Percentiles rank a stretch among this genome's conserved stretches.
phyloP scores from a whole-genome alignment of 164 flowering plant species.

The Buxus sempervirens region DNA sequence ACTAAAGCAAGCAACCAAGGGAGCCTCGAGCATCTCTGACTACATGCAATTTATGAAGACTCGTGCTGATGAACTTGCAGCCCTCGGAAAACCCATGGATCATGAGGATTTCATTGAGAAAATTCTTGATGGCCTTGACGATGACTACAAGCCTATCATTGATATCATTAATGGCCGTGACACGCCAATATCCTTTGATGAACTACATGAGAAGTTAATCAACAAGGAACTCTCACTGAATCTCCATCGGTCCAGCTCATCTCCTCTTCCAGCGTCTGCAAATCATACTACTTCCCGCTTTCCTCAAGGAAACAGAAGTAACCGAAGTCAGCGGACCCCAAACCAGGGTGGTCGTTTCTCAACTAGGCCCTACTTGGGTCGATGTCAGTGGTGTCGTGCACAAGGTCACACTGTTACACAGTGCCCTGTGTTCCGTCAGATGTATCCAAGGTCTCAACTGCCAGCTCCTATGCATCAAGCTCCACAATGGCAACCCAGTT shows the following conservation, averaged over 20 bases:
- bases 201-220: slow-evolving; percentile 18
- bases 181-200: slow-evolving; percentile 11
- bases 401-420: neutral
- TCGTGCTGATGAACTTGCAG: slow-evolving; percentile 7
- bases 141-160: neutral
- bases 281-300: neutral
- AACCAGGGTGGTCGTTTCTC: neutral
- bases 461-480: no score
- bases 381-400: neutral
- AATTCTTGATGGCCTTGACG: no score
- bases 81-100: slow-evolving; percentile 6
- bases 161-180: slow-evolving; percentile 10
- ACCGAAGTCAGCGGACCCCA: neutral
- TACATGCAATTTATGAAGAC: slow-evolving; percentile 6
- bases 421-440: no score
- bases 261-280: neutral
- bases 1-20: neutral
- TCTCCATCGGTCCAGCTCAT: no score
- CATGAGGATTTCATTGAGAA: slow-evolving; percentile 10
- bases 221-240: slow-evolving; percentile 5
- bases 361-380: neutral
- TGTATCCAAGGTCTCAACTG: no score
- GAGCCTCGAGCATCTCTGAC: neutral
- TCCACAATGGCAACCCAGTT: no score
- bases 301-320: neutral